A percentile compares a stretch with the other conserved stretches of the same genome.
Evolutionary conservation across 2,329 filamentous ascomycete species (phyloP).

Genomic region (Blastomyces parvus): DNA sequence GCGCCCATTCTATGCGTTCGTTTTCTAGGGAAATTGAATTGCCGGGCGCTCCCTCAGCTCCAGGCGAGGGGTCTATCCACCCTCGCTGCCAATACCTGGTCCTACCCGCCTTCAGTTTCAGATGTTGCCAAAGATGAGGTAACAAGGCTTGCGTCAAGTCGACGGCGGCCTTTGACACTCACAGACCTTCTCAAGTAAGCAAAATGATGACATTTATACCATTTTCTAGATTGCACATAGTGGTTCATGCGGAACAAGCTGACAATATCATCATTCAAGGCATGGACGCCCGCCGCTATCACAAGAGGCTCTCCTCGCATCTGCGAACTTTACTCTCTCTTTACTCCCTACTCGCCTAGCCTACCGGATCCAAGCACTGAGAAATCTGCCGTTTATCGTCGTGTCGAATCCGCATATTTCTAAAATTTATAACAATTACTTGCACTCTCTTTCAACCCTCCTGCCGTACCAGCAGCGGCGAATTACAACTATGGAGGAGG

Average conservation of each 20-base stretch:
- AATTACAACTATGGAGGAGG: constrained; percentile 72
- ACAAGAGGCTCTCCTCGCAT: constrained; percentile 68
- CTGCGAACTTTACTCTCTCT: constrained; percentile 90
- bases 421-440: constrained; percentile 91
- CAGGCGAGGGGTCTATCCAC: constrained; percentile 9
- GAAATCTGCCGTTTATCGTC: constrained; percentile 93
- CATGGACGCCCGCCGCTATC: constrained; percentile 78
- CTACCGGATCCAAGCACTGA: constrained; percentile 83
- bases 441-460: constrained; percentile 83
- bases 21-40: constrained; percentile 9
- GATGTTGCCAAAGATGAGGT: constrained; percentile 65
- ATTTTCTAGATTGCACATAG: not conserved
- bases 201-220: not conserved
- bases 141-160: constrained; percentile 63
- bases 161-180: constrained; percentile 72
- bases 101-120: constrained; percentile 39
- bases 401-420: constrained; percentile 95
- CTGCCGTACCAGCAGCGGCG: constrained; percentile 68
- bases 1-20: constrained; percentile 15
- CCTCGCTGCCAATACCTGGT: constrained; percentile 23
- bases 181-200: constrained; percentile 76
- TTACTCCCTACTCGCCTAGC: constrained; percentile 87
- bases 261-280: constrained; percentile 28
- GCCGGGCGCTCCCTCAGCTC: constrained; percentile 1
- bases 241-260: constrained; percentile 7